A percentile compares a stretch with the other conserved stretches of the same genome.
Evolutionary conservation across 805 yeast species (phyloP).

Genomic region (Ogataea nakhonphanomensis): DNA sequence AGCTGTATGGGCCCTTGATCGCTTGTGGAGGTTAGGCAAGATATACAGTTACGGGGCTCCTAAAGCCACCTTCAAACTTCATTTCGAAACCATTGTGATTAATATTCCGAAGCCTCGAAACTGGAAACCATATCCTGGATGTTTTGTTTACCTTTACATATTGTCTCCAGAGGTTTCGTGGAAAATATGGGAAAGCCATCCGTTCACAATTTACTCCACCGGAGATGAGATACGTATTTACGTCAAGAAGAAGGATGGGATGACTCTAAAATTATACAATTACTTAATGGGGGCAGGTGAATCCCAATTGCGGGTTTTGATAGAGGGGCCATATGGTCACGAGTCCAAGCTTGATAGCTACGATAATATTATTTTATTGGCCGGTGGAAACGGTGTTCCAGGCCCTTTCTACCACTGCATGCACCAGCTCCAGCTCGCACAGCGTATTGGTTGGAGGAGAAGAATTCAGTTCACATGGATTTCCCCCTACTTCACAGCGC

Average conservation of each 20-base stretch:
- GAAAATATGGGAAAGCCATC: conserved; percentile 62
- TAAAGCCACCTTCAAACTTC: conserved; percentile 17
- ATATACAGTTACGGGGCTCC: conserved; percentile 30
- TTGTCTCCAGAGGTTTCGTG: conserved; percentile 30
- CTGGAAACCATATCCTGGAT: conserved; percentile 54
- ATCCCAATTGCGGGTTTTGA: conserved; percentile 26
- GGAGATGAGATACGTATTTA: conserved; percentile 35
- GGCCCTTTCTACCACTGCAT: conserved; percentile 47
- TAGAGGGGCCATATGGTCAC: conserved; percentile 59
- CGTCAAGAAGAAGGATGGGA: conserved; percentile 48
- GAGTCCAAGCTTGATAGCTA: conserved; percentile 38
- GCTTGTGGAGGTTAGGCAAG: conserved; percentile 35
- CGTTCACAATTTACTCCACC: conserved; percentile 44
- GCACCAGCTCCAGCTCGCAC: conserved; percentile 20
- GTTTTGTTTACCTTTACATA: conserved; percentile 53
- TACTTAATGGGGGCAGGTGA: conserved; percentile 22
- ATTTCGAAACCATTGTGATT: conserved; percentile 20
- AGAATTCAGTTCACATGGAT: conserved; percentile 46
- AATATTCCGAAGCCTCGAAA: conserved; percentile 41
- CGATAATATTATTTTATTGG: conserved; percentile 42
- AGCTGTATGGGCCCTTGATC: conserved; percentile 41
- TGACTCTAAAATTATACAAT: conserved; percentile 39
- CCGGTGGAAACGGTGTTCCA: conserved; percentile 61
- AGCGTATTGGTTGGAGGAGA: conserved; percentile 5
- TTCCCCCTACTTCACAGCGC: conserved; percentile 35